Evolutionary conservation across 805 yeast genomes (phyloP), one percentile per base, ranked within the genome.

Genomic region (Zygoascus flipseniorum): DNA sequence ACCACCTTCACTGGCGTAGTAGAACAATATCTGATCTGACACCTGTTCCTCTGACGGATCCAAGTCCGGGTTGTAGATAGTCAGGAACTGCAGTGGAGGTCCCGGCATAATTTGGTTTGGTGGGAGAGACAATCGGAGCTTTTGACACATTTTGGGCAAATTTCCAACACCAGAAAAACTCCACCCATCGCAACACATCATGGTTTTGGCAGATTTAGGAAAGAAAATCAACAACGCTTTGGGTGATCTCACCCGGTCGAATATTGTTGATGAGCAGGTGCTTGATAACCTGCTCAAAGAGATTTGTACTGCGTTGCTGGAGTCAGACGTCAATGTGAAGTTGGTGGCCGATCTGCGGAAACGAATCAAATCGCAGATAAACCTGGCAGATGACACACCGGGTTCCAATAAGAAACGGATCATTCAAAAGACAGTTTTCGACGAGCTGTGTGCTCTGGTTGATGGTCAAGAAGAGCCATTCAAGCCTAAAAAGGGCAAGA

Each of bases 241-340:
- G 51, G 73, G 82, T 46, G 80, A 78, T 55, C 81, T 85, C 46
- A 73, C 86, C 39, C 73, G 75, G 59, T 72, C 87, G 8, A 71
- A 68, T 50, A 78, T 75, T 16, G 75, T 80, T 42, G 84, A 79
- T 56, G 87, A 82, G 53, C 77, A 76, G 31, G 84, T 83, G 13
- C 77, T 86, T 50, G 88, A 84, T 62, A 67, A 67, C 32, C 80
- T 90, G 84, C 72, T 93, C 61, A 92, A 92, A 67, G 95, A 86
- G 62, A 83, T 92, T 50, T 87, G 95, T 54, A 83, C 86, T 55
- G 99, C 99, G 0, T 76, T 92, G 54, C 74, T 93, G 54, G 97
- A 90, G 69, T 78, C 93, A n/a, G 99, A 92, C 69, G 98, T 92
- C 23, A 93, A 93, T 65, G 83, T 93, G 65, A 81, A 79, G 60